phyloP scores from a whole-genome alignment of 805 yeast species.

The Yarrowia sp. region DNA sequence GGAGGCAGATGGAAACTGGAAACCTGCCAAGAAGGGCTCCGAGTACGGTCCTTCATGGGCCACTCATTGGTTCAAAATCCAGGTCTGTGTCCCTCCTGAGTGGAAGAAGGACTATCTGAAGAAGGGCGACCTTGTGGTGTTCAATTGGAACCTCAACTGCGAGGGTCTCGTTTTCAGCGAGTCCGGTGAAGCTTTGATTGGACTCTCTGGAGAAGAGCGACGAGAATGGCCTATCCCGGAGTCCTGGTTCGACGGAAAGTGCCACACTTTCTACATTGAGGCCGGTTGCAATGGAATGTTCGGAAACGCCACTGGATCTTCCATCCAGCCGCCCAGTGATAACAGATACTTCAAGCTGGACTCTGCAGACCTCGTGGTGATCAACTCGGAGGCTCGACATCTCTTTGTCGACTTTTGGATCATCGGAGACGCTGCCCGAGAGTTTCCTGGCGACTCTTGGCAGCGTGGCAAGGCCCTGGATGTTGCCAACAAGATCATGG shows the following conservation, averaged over 20 bases:
- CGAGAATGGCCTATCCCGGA: constrained; percentile 73
- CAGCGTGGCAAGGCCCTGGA: constrained; percentile 84
- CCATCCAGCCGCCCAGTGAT: constrained; percentile 70
- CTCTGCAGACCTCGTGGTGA: constrained; percentile 79
- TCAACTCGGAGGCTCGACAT: constrained; percentile 80
- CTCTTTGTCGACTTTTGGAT: constrained; percentile 84
- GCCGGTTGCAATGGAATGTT: constrained; percentile 95
- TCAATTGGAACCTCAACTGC: constrained; percentile 84
- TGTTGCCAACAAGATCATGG: constrained; percentile 82
- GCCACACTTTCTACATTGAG: constrained; percentile 79
- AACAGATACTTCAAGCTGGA: constrained; percentile 72
- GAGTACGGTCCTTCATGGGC: constrained; percentile 96
- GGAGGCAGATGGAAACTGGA: constrained; percentile 54
- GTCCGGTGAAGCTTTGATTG: constrained; percentile 75
- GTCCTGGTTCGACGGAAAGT: constrained; percentile 57
- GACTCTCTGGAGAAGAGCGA: constrained; percentile 86
- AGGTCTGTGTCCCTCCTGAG: constrained; percentile 64
- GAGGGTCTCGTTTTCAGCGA: constrained; percentile 82
- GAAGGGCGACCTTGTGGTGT: constrained; percentile 60
- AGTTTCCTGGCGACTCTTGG: constrained; percentile 74
- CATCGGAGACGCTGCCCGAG: constrained; percentile 90
- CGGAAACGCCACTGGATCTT: constrained; percentile 64
- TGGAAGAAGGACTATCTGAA: constrained; percentile 47
- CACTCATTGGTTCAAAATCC: constrained; percentile 88
- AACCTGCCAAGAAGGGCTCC: constrained; percentile 62